Percentiles rank a stretch among this genome's conserved stretches.
Conservation (phyloP, 805 yeast species). For the Danielozyma ontarioensis region DNA sequence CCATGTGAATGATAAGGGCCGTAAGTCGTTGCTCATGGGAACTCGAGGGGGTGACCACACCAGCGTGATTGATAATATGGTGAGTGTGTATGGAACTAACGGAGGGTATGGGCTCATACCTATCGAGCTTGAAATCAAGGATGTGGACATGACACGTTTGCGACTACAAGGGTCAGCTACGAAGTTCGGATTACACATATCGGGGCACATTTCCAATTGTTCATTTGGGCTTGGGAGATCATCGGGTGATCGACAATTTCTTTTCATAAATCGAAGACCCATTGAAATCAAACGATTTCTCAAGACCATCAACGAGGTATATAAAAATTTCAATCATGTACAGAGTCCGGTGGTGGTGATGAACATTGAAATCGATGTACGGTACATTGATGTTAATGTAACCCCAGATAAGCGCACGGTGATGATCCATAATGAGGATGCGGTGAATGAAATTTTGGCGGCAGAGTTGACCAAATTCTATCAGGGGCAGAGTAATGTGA, state of each 20-base stretch:
- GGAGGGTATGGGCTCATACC: slow-evolving; percentile 55
- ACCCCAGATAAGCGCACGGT: slow-evolving; percentile 86
- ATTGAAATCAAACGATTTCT: slow-evolving; percentile 49
- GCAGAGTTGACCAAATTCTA: slow-evolving; percentile 47
- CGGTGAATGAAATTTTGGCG: slow-evolving; percentile 51
- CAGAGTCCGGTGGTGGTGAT: slow-evolving; percentile 71
- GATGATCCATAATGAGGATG: slow-evolving; percentile 59
- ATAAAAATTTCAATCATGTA: slow-evolving; percentile 61
- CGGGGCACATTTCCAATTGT: slow-evolving; percentile 69
- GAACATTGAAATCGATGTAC: slow-evolving; percentile 50
- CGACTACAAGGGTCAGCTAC: slow-evolving; percentile 4
- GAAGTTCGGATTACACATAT: background rate
- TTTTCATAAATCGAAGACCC: slow-evolving; percentile 76
- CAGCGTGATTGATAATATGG: slow-evolving; percentile 44
- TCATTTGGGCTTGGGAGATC: slow-evolving; percentile 77
- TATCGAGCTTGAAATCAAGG: slow-evolving; percentile 38
- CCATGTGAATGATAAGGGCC: slow-evolving; percentile 41
- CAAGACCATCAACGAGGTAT: slow-evolving; percentile 67
- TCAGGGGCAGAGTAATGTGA: slow-evolving; percentile 29
- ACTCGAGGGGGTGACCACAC: slow-evolving; percentile 50
- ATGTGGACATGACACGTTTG: slow-evolving; percentile 13
- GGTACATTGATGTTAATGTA: slow-evolving; percentile 72
- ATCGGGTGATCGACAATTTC: slow-evolving; percentile 66
- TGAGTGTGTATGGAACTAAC: slow-evolving; percentile 66
- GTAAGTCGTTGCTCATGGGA: slow-evolving; percentile 50